Percentiles rank a stretch among this genome's conserved stretches.
These are phyloP conservation scores for Lophiotrema nucula DNA, from an alignment of 495 filamentous ascomycete genomes.

Conservation along the genomic window DNA sequence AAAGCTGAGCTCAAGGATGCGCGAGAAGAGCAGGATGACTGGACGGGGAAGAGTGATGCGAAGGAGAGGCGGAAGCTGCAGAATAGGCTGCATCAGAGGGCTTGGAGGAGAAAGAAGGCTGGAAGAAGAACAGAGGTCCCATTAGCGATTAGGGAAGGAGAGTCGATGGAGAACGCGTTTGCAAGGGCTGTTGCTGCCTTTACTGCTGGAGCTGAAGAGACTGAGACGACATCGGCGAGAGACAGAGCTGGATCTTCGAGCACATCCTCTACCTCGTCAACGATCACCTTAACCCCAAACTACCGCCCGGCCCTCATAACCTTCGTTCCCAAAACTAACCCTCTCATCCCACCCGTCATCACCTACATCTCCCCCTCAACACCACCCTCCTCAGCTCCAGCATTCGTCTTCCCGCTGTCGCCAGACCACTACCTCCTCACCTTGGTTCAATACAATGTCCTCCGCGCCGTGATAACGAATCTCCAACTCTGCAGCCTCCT, in stretches of 20 bases:
- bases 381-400: constrained; percentile 1
- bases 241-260: too few relatives aligned
- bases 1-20: too few relatives aligned
- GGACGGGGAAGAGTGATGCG: constrained; percentile 9
- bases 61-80: constrained; percentile 5
- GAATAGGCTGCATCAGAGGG: constrained; percentile 13
- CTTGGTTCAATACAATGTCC: constrained; percentile 43
- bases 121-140: neutral
- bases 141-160: neutral
- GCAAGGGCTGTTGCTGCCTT: too few relatives aligned
- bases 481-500: constrained; percentile 36
- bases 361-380: constrained; percentile 25
- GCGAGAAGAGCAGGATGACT: constrained; percentile 12
- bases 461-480: constrained; percentile 39
- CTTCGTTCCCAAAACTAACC: too few relatives aligned
- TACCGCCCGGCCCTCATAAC: neutral
- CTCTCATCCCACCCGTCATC: neutral
- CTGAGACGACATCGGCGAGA: too few relatives aligned
- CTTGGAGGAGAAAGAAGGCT: neutral
- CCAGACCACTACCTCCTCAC: constrained; percentile 35
- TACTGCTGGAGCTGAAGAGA: neutral
- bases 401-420: constrained; percentile 39
- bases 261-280: too few relatives aligned
- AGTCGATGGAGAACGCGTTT: neutral
- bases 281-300: too few relatives aligned